Conservation (phyloP, 192 early-diverging fungal genomes). For the Backusella psychrophila region DNA sequence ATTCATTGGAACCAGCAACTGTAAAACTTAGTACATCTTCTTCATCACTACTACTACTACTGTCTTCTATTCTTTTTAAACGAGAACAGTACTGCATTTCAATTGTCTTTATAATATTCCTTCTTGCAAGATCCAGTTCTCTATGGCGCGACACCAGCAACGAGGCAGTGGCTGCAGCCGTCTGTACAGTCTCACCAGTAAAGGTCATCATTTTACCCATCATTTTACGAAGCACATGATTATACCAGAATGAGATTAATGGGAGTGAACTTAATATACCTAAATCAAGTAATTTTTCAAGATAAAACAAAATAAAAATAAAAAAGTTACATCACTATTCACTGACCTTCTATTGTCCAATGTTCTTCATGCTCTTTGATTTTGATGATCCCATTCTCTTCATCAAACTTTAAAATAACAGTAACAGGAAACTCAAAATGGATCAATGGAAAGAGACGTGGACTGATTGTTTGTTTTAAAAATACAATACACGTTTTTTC, state of each 20-base stretch:
- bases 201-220: constrained; percentile 42
- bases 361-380: constrained; percentile 52
- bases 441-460: constrained; percentile 47
- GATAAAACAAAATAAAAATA: constrained; percentile 4
- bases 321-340: background rate
- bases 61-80: background rate
- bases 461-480: constrained; percentile 46
- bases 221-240: constrained; percentile 43
- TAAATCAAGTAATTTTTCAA: constrained; percentile 1
- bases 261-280: constrained; percentile 50
- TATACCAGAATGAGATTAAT: constrained; percentile 54
- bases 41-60: background rate
- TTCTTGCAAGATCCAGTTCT: constrained; percentile 14
- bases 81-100: background rate
- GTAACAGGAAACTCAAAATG: constrained; percentile 47
- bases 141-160: background rate
- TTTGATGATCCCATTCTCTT: constrained; percentile 38
- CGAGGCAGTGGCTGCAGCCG: constrained; percentile 23
- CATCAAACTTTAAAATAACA: constrained; percentile 43
- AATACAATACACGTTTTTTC: constrained; percentile 38
- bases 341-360: constrained; percentile 52
- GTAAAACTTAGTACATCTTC: background rate
- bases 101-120: background rate
- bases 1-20: background rate
- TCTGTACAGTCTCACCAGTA: constrained; percentile 45